Conservation (phyloP, 352 stramenopile genomes). For the Blastocystis hominis region DNA sequence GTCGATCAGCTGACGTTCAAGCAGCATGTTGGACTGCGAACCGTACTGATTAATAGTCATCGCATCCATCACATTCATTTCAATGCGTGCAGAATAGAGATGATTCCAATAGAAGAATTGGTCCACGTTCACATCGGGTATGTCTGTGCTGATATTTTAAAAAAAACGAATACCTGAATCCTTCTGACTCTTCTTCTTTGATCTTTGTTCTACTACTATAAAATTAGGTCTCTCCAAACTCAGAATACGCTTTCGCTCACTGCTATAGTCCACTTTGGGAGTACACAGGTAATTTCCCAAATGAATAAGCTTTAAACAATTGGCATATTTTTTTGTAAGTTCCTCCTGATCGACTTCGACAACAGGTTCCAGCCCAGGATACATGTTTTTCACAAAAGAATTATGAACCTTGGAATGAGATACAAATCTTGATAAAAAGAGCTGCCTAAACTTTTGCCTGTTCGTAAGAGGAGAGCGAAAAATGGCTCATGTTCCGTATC, state of each 20-base stretch:
- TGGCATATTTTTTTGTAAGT: background rate
- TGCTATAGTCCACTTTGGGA: constrained; percentile 19
- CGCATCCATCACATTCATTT: constrained; percentile 27
- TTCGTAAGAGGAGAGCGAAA: background rate
- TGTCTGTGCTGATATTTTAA: background rate
- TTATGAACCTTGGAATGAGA: background rate
- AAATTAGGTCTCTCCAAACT: background rate
- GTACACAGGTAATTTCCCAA: constrained; percentile 28
- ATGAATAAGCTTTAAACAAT: constrained; percentile 16
- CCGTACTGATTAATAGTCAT: background rate
- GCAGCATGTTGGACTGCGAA: background rate
- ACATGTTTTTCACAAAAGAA: constrained; percentile 9
- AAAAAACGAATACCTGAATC: background rate
- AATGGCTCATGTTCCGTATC: too few relatives aligned
- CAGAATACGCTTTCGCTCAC: background rate
- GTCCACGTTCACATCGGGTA: background rate
- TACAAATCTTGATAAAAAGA: background rate
- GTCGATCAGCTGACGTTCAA: constrained; percentile 1
- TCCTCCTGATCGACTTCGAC: background rate
- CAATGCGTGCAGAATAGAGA: background rate
- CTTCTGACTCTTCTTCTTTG: constrained; percentile 17
- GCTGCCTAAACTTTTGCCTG: background rate
- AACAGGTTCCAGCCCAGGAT: constrained; percentile 3
- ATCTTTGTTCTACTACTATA: constrained; percentile 20
- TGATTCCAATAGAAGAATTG: background rate